Evolutionary conservation across 257 asterid species (phyloP), one percentile per base, ranked within the genome.

Genomic region (Solanum ahanhuiri): DNA sequence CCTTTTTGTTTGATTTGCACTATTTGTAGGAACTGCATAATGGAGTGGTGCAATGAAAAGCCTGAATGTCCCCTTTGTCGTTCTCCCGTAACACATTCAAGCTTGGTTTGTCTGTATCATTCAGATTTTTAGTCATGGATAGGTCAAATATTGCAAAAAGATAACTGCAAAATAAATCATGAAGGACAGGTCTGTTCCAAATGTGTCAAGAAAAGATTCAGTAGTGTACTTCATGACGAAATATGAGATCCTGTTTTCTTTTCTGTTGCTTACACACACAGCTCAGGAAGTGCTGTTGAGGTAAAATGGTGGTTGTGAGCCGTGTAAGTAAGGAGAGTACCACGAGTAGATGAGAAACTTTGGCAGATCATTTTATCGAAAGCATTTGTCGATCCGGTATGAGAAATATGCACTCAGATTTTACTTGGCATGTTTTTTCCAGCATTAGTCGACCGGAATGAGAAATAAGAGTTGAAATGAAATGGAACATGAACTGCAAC

Each of bases 31-130:
- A 97, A 91, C 92, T 95, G 99, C 92, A 93, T 97, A 39, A 94
- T 95, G 98, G 99, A 97, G 84, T 97, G 99, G 99, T 97, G 99
- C 83, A 97, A 97, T 31, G 99, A 97, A 77, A 97, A 97, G 92
- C 98, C 99, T 0, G 99, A 97, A 89, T 97, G 99, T 75, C 99
- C 99, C 9, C 95, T 97, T 31, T 95, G 99, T 82, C 98, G 99
- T 54, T 97, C 99, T 5, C 95, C 98, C 4, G 92, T 88, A 57
- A 92, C 98, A 70, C 98, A 97, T 90, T 92, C 98, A 0, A 94
- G 95, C 91, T 92, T 97, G 43, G 98, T 97, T 88, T 94, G 99
- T 86, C 87, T 97, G 54, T 95, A 94, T 86, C 98, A 97, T 87
- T 97, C 98, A 60, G 98, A 95, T 91, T 97, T 97, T 90, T 97